Conservation (phyloP, 495 filamentous ascomycete species). For the Clavariopsis aquatica region DNA sequence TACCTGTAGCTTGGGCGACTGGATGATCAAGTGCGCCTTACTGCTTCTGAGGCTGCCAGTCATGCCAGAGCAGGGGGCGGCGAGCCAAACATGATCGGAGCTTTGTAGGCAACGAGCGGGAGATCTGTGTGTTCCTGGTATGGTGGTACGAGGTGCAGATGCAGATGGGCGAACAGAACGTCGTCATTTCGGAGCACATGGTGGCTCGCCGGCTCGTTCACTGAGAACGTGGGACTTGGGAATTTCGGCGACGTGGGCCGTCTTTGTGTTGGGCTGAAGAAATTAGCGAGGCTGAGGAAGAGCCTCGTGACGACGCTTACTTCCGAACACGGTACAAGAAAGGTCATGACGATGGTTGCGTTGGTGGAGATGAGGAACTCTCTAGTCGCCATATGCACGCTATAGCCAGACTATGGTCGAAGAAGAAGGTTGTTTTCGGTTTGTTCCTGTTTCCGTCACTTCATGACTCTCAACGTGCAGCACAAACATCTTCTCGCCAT, state of each 20-base stretch:
- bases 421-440: background rate
- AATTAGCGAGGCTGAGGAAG: background rate
- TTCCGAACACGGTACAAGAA: background rate
- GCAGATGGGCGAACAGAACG: constrained; percentile 3
- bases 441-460: background rate
- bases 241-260: constrained; percentile 6
- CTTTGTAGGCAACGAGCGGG: constrained; percentile 1
- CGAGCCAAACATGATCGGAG: constrained; percentile 2
- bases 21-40: background rate
- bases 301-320: background rate
- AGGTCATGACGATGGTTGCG: background rate
- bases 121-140: constrained; percentile 5
- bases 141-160: constrained; percentile 2
- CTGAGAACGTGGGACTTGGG: background rate
- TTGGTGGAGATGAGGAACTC: background rate
- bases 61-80: constrained; percentile 1
- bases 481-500: background rate
- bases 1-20: background rate
- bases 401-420: background rate
- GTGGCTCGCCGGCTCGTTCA: background rate
- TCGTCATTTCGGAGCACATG: background rate
- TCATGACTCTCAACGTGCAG: background rate
- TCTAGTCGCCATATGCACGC: constrained; percentile 1
- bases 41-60: background rate
- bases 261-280: background rate